Evolutionary conservation across 2,329 filamentous ascomycete genomes (phyloP).

Genomic region (Cladosporium sp.): DNA sequence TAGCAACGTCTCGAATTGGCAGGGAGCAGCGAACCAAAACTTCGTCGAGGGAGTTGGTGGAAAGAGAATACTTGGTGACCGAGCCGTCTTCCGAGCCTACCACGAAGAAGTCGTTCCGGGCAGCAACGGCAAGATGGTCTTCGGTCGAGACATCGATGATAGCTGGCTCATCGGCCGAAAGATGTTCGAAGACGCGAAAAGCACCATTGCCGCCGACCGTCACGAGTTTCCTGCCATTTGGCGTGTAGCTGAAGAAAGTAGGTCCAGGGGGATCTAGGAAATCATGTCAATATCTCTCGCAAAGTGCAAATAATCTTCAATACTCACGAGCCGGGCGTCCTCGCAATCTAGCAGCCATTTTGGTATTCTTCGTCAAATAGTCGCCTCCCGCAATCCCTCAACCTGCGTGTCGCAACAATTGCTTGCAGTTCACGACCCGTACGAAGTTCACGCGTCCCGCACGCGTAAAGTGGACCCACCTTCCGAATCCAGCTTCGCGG

Average conservation of each 20-base stretch:
- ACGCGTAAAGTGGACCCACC: background rate
- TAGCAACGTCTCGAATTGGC: conserved; percentile 75
- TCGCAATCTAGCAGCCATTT: conserved; percentile 46
- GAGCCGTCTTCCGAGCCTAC: conserved; percentile 90
- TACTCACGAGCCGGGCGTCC: conserved; percentile 54
- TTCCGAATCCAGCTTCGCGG: background rate
- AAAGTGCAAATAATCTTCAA: background rate
- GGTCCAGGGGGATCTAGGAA: conserved; percentile 69
- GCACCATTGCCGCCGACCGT: conserved; percentile 92
- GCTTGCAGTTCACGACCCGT: background rate
- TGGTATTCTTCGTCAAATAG: background rate
- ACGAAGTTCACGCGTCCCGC: background rate
- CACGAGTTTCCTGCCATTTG: conserved; percentile 76
- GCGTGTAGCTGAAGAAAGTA: conserved; percentile 84
- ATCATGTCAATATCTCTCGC: background rate
- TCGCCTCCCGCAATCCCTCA: background rate
- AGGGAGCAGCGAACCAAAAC: conserved; percentile 79
- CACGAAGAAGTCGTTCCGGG: conserved; percentile 75
- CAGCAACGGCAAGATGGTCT: conserved; percentile 72
- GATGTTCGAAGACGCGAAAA: conserved; percentile 85
- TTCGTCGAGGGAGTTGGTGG: conserved; percentile 66
- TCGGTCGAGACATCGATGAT: conserved; percentile 90
- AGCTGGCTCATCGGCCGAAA: conserved; percentile 83
- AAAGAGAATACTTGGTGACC: conserved; percentile 87
- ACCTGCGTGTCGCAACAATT: background rate